These are phyloP conservation scores for Colletotrichum shisoi DNA, from an alignment of 2,329 filamentous ascomycete genomes.

Conservation along the genomic window DNA sequence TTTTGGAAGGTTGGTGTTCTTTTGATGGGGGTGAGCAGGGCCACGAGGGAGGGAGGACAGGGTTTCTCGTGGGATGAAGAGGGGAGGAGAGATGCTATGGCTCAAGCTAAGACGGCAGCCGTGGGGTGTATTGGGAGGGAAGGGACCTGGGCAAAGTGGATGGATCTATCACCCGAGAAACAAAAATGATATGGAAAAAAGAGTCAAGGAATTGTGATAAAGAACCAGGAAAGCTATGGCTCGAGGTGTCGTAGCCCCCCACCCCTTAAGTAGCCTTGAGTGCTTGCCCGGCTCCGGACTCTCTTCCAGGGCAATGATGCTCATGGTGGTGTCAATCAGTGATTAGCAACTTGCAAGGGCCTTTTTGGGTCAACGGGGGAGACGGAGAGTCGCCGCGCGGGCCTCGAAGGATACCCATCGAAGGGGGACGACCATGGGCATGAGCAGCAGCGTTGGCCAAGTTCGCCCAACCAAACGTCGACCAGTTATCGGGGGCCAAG, in stretches of 20 bases:
- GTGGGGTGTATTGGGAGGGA: conserved; percentile 1
- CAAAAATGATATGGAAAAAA: conserved; percentile 10
- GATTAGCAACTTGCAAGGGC: conserved; percentile 37
- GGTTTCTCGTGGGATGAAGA: conserved; percentile 42
- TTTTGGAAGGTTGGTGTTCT: conserved; percentile 18
- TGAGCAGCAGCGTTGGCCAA: conserved; percentile 28
- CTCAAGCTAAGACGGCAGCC: conserved; percentile 13
- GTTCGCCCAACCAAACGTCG: conserved; percentile 50
- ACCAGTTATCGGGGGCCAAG: conserved; percentile 48
- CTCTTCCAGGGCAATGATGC: conserved; percentile 27
- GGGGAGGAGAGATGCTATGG: conserved; percentile 6
- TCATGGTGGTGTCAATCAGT: conserved; percentile 40
- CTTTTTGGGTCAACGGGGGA: conserved; percentile 35
- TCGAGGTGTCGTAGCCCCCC: conserved; percentile 23
- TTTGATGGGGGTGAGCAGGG: conserved; percentile 20
- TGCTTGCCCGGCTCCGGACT: conserved; percentile 19
- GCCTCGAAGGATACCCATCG: conserved; percentile 28
- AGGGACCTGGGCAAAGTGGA: background rate
- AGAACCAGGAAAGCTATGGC: conserved; percentile 22
- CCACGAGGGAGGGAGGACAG: conserved; percentile 21
- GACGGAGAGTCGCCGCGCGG: conserved; percentile 29
- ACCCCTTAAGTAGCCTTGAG: conserved; percentile 35
- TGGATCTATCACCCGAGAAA: conserved; percentile 29
- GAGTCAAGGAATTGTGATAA: conserved; percentile 8
- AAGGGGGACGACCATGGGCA: conserved; percentile 10